A percentile compares a stretch with the other conserved stretches of the same genome.
Evolutionary conservation across 352 stramenopile genomes (phyloP).

Genomic region (Phytophthora meadii): DNA sequence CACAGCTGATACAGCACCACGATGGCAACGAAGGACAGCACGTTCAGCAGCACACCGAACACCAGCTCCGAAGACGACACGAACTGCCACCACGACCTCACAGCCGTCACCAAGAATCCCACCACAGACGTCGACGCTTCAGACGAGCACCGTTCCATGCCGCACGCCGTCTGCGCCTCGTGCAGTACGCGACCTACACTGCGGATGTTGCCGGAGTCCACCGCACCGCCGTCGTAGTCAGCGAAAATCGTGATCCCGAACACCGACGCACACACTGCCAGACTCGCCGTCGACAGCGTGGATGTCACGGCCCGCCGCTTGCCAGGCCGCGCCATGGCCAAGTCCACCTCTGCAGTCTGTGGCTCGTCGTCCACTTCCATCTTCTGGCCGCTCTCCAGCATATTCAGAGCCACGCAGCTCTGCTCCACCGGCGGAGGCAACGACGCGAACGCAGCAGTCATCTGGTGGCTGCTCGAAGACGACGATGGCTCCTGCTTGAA

Average conservation of each 20-base stretch:
- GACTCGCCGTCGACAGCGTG: conserved; percentile 61
- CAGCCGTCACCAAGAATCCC: conserved; percentile 36
- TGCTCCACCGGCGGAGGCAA: conserved; percentile 39
- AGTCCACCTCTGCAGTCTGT: conserved; percentile 26
- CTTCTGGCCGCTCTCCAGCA: conserved; percentile 40
- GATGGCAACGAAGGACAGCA: conserved; percentile 75
- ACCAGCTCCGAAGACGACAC: conserved; percentile 68
- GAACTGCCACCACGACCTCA: conserved; percentile 56
- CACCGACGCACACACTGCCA: conserved; percentile 75
- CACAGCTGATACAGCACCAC: conserved; percentile 70
- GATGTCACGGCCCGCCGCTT: conserved; percentile 48
- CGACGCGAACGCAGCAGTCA: conserved; percentile 27
- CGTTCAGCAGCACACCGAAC: conserved; percentile 73
- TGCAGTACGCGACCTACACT: conserved; percentile 68
- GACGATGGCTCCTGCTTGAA: conserved; percentile 40
- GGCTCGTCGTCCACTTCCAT: conserved; percentile 30
- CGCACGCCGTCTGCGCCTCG: conserved; percentile 52
- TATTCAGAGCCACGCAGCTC: conserved; percentile 24
- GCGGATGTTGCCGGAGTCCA: conserved; percentile 52
- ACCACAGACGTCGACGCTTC: conserved; percentile 37
- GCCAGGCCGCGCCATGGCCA: conserved; percentile 31
- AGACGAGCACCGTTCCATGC: conserved; percentile 35
- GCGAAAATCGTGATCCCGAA: conserved; percentile 82
- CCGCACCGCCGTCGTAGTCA: conserved; percentile 52
- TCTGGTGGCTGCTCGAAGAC: conserved; percentile 17